phyloP scores from a whole-genome alignment of 2,329 filamentous ascomycete species.

The Aspergillus brasiliensis region DNA sequence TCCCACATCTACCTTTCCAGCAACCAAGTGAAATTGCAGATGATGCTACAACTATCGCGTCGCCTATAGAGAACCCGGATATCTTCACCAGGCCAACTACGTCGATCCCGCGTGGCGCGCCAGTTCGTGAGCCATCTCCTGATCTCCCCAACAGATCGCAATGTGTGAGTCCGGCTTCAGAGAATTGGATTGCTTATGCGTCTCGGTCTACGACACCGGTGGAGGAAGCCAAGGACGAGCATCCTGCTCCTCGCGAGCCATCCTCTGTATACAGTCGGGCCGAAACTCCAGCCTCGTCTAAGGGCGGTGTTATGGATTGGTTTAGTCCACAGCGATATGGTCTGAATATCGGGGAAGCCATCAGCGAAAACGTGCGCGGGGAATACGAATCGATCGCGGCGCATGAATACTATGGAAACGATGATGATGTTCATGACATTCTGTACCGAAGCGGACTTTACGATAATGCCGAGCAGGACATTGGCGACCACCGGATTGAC shows the following conservation, averaged over 20 bases:
- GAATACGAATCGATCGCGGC: constrained; percentile 41
- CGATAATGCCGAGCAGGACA: constrained; percentile 33
- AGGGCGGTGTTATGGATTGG: constrained; percentile 38
- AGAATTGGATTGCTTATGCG: constrained; percentile 46
- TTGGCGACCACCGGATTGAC: constrained; percentile 40
- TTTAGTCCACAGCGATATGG: constrained; percentile 34
- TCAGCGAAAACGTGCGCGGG: constrained; percentile 37
- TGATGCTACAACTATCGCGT: constrained; percentile 29
- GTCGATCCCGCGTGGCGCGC: constrained; percentile 31
- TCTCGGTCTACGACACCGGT: constrained; percentile 36
- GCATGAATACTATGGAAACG: constrained; percentile 37
- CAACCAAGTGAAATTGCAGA: constrained; percentile 32
- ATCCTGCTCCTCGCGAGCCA: constrained; percentile 32
- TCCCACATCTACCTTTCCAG: constrained; percentile 34
- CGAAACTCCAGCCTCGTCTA: constrained; percentile 28
- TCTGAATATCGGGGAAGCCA: constrained; percentile 30
- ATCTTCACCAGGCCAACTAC: constrained; percentile 36
- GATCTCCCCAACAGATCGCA: constrained; percentile 32
- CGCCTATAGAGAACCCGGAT: constrained; percentile 29
- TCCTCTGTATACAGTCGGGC: constrained; percentile 38
- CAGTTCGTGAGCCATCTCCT: constrained; percentile 32
- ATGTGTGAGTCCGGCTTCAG: constrained; percentile 40
- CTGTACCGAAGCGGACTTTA: constrained; percentile 24
- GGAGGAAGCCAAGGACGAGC: constrained; percentile 24
- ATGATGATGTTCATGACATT: constrained; percentile 29